Base-by-base conservation (phyloP, 2,329 filamentous ascomycete genomes). In the Exophiala spinifera region DNA sequence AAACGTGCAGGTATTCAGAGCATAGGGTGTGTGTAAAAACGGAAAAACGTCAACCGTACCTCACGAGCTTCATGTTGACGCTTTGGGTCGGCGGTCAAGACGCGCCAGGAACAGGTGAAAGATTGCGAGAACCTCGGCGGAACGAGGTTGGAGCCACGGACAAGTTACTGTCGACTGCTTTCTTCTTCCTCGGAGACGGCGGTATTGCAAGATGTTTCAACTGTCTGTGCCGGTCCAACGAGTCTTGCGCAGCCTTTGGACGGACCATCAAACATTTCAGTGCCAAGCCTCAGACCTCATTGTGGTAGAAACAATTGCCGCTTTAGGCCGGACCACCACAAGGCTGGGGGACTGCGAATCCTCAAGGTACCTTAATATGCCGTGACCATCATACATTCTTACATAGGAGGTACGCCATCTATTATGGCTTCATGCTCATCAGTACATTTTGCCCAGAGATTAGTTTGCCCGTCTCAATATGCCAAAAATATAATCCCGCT, bases 51-150 rank as follows among this genome's bases (percentile, higher is more conserved):
- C 55, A 40, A 68, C 17, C 25, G 78, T 84, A 96, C 91, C 91
- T 88, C 75, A 96, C 91, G 79, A 96, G 89, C 88, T 96, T 96
- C 91, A 96, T 96, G 61, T 74, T 89, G 79, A 42, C 17, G 33
- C n/a, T n/a, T n/a, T 14, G 43, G 37, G 28, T 40, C 11, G 44
- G 49, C 44, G 51, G 44, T 54, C 48, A 8, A 46, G 31, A 36
- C 17, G 47, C 55, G 55, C 50, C 47, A 31, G 8, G 1, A n/a
- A 44, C 11, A 14, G 19, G 13, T 44, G 10, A 15, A n/a, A 14
- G 4, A 15, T 39, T 5, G 14, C 17, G 11, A 31, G 36, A 6
- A 15, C 14, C 17, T 6, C 11, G 17, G 14, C 36, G 36, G 14
- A 39, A 39, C 7, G 5, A 6, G 11, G 17, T 39, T 5, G 36